Base-by-base conservation (phyloP, 176 grass and related monocot species). In the Eleusine coracana region DNA sequence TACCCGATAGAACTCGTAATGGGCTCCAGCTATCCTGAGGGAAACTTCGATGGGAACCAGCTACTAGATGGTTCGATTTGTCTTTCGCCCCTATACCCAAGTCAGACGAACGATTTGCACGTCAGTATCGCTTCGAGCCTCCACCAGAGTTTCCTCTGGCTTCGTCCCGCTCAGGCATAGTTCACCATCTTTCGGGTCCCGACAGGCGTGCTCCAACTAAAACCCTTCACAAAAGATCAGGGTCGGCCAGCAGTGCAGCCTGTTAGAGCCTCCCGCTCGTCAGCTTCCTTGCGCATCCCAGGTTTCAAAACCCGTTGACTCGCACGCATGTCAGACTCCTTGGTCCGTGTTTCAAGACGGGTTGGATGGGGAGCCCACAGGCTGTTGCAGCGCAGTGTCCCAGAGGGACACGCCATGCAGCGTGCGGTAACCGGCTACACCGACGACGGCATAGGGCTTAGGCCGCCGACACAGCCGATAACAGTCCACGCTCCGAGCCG, bases 61-160 rank as follows among this genome's bases (percentile, higher is more conserved):
- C 90, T 92, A 92, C 87, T 92, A 92, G 87, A 92, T 92, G 87
- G 90, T 92, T 92, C 87, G 91, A 92, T 89, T 92, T 89, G 87
- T 92, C 91, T 92, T 89, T 92, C 76, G 87, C 90, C 84, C 87
- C 87, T 92, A 92, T 89, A 92, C 84, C 90, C 90, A 87, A 92
- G 90, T 92, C 87, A 84, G 90, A 92, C 80, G 90, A 92, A 89
- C 79, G 86, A 92, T 86, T 92, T 92, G 87, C 90, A 84, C 80
- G 80, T 89, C 86, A 89, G 83, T 86, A 86, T 92, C 90, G 80
- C 87, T 89, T 80, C 75, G 90, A 84, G 86, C 90, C 90, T 92
- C 90, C 87, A 92, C 90, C 83, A 89, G 81, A 85, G 87, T 90
- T 93, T 93, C 84, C 89, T 91, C 86, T 82, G 78, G 87, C 82